Base-by-base conservation (phyloP, 2,329 filamentous ascomycete genomes). In the Fusarium ambrosium region DNA sequence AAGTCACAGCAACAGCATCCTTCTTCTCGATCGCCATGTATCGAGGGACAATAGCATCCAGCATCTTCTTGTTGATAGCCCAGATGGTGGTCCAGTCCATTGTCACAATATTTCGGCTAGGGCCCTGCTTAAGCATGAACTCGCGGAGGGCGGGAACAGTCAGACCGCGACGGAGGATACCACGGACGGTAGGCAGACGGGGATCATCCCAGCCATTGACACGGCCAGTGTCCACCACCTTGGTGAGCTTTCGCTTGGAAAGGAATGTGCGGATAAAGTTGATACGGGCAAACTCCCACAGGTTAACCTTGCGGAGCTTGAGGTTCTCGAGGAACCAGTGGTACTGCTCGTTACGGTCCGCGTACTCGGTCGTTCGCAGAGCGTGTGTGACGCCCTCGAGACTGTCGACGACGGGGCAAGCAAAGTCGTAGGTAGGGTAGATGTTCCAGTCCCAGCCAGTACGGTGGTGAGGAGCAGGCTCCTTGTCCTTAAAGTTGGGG, bases 181-280 rank as follows among this genome's bases (percentile, higher is more conserved):
- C 94, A 24, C 94, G 91, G 66, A 95, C 92, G 11, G 94, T 96
- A 10, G 94, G 94, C 93, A 97, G 95, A 61, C 94, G 92, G 24
- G 94, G 94, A 81, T 96, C 94, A 77, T 97, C 94, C 94, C 94
- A 97, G 74, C 94, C 94, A 88, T 90, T 93, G 55, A 97, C 94
- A 68, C 89, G 89, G 68, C 92, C 93, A 32, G 90, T 87, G 61
- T 95, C 93, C 60, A 97, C 94, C 29, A 97, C 89, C 86, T 94
- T 95, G 70, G 93, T 94, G 41, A 97, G 89, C 86, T 97, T 97
- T 69, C 94, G 92, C 88, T 97, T 97, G 62, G 94, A 96, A 20
- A 97, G 86, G 82, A 96, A 92, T 1, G 94, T 96, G 78, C 89
- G 88, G 84, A 95, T 90, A 80, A 97, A 96, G 88, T 95, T 95